Percentiles rank a stretch among this genome's conserved stretches.
Evolutionary conservation across 2,329 filamentous ascomycete genomes (phyloP).

Genomic region (Westerdykella aurantiaca): DNA sequence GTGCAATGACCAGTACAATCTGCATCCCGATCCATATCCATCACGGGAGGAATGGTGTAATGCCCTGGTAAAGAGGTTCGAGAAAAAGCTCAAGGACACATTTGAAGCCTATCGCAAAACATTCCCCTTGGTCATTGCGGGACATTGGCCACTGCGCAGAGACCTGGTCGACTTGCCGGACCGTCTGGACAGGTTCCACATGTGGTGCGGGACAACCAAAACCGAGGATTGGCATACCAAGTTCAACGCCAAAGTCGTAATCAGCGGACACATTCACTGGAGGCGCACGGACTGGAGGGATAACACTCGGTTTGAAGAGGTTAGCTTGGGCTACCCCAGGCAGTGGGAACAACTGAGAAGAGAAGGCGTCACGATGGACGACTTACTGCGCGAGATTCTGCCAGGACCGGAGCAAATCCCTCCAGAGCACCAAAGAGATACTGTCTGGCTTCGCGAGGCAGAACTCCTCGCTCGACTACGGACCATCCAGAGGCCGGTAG

Average conservation of each 20-base stretch:
- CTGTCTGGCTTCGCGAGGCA: constrained; percentile 14
- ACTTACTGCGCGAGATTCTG: constrained; percentile 43
- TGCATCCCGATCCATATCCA: constrained; percentile 43
- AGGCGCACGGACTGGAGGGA: constrained; percentile 45
- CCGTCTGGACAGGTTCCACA: constrained; percentile 34
- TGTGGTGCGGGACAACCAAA: constrained; percentile 46
- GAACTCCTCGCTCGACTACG: background rate
- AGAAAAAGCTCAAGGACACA: constrained; percentile 34
- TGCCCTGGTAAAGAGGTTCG: constrained; percentile 36
- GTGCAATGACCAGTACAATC: constrained; percentile 43
- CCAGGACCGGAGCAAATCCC: constrained; percentile 36
- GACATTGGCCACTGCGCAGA: constrained; percentile 45
- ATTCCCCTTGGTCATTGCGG: constrained; percentile 39
- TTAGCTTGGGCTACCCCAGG: constrained; percentile 43
- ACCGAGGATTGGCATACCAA: constrained; percentile 44
- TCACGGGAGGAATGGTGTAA: constrained; percentile 44
- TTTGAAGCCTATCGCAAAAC: constrained; percentile 17
- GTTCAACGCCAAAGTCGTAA: constrained; percentile 44
- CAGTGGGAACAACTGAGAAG: constrained; percentile 44
- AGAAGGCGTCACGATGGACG: constrained; percentile 41
- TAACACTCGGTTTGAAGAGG: constrained; percentile 44
- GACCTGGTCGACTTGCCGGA: constrained; percentile 41
- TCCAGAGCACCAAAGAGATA: constrained; percentile 13
- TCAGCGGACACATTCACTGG: constrained; percentile 45
- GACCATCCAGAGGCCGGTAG: background rate